Evolutionary conservation across 179 eudicot genomes (phyloP).

Genomic region (Silene vulgaris): DNA sequence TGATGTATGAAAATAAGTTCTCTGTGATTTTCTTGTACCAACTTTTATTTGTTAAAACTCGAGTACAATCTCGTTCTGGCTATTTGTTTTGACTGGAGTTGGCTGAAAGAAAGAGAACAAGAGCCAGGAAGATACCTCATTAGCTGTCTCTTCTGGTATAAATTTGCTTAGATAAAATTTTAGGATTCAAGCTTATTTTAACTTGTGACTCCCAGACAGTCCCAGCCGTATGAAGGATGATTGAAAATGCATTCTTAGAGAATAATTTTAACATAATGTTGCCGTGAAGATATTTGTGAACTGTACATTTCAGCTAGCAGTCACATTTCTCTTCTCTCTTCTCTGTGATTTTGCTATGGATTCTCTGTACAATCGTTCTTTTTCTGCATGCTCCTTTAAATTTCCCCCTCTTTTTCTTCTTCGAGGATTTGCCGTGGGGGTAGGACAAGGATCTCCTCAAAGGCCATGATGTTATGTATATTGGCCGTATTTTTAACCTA

Average conservation of each 20-base stretch:
- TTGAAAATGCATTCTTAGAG: not conserved
- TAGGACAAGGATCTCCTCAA: not conserved
- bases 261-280: not conserved
- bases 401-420: not conserved
- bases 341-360: not conserved
- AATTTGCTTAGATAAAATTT: not conserved
- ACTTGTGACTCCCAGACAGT: not conserved
- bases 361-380: not conserved
- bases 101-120: not conserved
- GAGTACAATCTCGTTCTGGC: not conserved
- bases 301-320: not conserved
- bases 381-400: too few species aligned
- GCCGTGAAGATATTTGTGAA: not conserved
- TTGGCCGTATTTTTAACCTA: not conserved
- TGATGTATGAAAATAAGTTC: not conserved
- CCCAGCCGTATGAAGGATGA: not conserved
- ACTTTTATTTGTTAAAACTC: conserved; percentile 2
- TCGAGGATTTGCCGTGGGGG: not conserved
- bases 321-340: not conserved
- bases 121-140: not conserved
- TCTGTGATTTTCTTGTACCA: not conserved
- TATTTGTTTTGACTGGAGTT: conserved; percentile 8
- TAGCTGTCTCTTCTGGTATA: not conserved
- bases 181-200: not conserved
- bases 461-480: not conserved